Base-by-base conservation (phyloP, 192 early-diverging fungal species). In the Coemansia sp. region DNA sequence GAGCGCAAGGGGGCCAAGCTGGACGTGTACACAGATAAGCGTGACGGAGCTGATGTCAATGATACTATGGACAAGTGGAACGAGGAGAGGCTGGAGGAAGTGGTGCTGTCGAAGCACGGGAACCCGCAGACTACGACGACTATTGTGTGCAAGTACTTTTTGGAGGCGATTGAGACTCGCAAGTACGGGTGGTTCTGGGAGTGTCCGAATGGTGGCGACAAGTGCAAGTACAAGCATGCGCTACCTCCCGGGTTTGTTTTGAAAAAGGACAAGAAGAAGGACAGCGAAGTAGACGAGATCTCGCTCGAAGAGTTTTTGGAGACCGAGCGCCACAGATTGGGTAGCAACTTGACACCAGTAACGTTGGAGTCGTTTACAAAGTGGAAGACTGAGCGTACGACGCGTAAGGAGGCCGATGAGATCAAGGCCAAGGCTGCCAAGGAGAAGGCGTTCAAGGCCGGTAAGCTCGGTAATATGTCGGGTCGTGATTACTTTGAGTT, bases 131-230 rank as follows among this genome's bases (percentile, higher is more conserved):
- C 92, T 9, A 92, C 94, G 3, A 99, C 97, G 8, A 94, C 91
- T 59, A 99, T 99, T 85, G 98, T 99, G 15, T 99, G 98, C 89
- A 99, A 97, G 87, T 90, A 83, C 74, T 99, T 99, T 75, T 87
- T 99, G 85, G 95, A 98, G 69, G 96, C 96, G 12, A 96, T 99
- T 65, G 96, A 98, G 72, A 87, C 80, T 62, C 84, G 88, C 71
- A 97, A 97, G 85, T 99, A 98, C 83, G 96, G 95, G 59, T 97
- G 96, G 97, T 99, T 99, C 88, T 99, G 97, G 97, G 95, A 95
- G 64, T 99, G 97, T 76, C 98, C 98, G 38, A 96, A 95, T 71
- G 95, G 95, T 68, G 92, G 93, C 79, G 82, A 86, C 63, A 88
- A 88, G 68, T 99, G 98, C 86, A 97, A 95, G 85, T 99, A 99